Evolutionary conservation across 2,329 filamentous ascomycete species (phyloP), one percentile per base, ranked within the genome.

Genomic region (Xylariaceae sp.): DNA sequence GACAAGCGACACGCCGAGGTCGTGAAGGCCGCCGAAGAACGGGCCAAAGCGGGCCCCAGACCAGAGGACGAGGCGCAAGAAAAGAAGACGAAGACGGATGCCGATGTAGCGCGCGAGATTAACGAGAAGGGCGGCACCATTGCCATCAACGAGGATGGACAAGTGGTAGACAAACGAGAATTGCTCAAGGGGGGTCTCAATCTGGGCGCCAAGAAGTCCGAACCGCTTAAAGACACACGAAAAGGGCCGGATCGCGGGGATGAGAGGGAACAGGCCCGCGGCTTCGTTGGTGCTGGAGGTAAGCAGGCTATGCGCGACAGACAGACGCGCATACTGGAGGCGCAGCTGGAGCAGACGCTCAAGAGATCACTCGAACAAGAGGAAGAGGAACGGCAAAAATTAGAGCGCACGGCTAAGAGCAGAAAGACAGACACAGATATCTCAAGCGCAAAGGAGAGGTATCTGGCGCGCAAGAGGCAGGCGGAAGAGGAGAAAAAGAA

Each of bases 161-260:
- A 93, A 69, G 87, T 95, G 1, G 88, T 91, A 23, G 91, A 96
- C 71, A 94, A 92, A 78, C 82, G 90, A n/a, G 87, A 95, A 71
- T 78, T 95, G 7, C 82, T 96, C 6, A 82, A 78, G 43, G 88
- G 90, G 6, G 91, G 91, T 23, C 79, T 96, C 48, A 96, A 96
- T 66, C 76, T 95, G 16, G 82, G 82, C 46, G 78, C 82, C 0
- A 88, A 85, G 70, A 86, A 86, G 71, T 67, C 71, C 8, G 76
- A 81, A 53, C 71, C 72, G 14, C 63, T 71, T 44, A 67, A 69
- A 46, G 69, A 75, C 28, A 54, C 70, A 19, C 65, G 68, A 17
- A 67, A 66, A 3, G 65, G 70, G 6, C 60, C 64, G 28, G 69
- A 69, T 9, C 67, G 68, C 34, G 56, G 67, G 56, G 65, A 70